A percentile compares a stretch with the other conserved stretches of the same genome.
These are phyloP conservation scores for Tritrichomonas musculus DNA, from an alignment of 208 protist species.

Conservation along the genomic window DNA sequence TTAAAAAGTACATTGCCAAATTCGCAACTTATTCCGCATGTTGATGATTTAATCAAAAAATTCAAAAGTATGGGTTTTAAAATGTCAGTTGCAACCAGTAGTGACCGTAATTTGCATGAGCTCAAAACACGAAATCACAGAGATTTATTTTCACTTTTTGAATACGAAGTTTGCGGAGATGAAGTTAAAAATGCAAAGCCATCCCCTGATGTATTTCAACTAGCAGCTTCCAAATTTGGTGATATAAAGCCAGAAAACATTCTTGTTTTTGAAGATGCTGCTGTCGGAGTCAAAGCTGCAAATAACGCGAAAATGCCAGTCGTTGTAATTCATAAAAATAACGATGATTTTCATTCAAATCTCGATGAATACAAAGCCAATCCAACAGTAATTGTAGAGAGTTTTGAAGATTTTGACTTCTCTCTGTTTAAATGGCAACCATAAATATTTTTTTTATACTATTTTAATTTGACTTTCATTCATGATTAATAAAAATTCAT, in stretches of 20 bases:
- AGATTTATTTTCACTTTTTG: not conserved
- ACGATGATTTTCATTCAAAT: not conserved
- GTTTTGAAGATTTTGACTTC: not conserved
- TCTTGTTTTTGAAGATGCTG: constrained; percentile 1
- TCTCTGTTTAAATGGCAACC: not conserved
- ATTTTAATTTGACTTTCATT: no score
- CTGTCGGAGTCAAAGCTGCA: not conserved
- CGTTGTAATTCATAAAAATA: not conserved
- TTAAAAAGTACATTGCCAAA: not conserved
- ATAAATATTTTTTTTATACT: not conserved
- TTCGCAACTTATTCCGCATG: not conserved
- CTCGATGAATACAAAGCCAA: not conserved
- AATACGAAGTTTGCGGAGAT: not conserved
- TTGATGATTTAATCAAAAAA: not conserved
- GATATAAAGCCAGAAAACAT: not conserved
- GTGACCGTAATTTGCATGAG: not conserved
- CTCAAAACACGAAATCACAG: not conserved
- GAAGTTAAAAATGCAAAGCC: not conserved
- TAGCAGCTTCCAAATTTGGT: not conserved
- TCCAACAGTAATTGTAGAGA: not conserved
- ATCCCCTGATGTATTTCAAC: not conserved
- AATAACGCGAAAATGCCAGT: not conserved
- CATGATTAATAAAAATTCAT: no score
- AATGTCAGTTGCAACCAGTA: not conserved
- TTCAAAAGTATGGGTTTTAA: not conserved